Base-by-base conservation (phyloP, 1,284 basidiomycete species). In the Naganishia cerealis region DNA sequence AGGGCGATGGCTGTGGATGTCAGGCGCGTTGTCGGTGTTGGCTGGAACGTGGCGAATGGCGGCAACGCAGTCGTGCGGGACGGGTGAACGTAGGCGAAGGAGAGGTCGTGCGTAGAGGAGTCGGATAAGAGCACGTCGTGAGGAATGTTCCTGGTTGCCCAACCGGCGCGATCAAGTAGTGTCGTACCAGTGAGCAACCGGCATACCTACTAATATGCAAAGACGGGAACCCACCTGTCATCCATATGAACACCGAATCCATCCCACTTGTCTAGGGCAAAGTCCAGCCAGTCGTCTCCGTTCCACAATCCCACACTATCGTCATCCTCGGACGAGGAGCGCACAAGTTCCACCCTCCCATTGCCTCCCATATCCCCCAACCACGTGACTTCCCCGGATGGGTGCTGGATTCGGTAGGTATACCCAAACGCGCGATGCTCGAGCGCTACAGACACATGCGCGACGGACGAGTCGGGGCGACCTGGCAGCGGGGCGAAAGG, bases 331-430 rank as follows among this genome's bases (percentile, higher is more conserved):
- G 43, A 15, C 7, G 46, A 24, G 1, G 46, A 50, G 24, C 1
- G 46, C 3, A 63, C 16, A 15, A 54, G 10, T 2, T 63, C 61
- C 5, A 63, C 39, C 36, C 29, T 52, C 21, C 61, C 61, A n/a
- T 63, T 63, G 16, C 38, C 48, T 52, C 61, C 61, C 61, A 63
- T 63, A 54, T 63, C 61, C 12, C 61, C 61, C 12, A 63, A 24
- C 61, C 61, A 63, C 8, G 61, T 63, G 13, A 24, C 21, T 5
- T 54, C 61, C 12, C 61, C 61, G 3, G 61, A 54, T 8, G 48
- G 12, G 42, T 63, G 61, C 16, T 40, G 38, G 38, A 63, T 24
- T 10, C 61, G 50, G 24, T 63, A 63, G 13, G 61, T 63, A 38
- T 54, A 63, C 38, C 61, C 61, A 26, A 63, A 63, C 50, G 61